Conservation (phyloP, 148 eudicot genomes). For the Euryodendron excelsum region DNA sequence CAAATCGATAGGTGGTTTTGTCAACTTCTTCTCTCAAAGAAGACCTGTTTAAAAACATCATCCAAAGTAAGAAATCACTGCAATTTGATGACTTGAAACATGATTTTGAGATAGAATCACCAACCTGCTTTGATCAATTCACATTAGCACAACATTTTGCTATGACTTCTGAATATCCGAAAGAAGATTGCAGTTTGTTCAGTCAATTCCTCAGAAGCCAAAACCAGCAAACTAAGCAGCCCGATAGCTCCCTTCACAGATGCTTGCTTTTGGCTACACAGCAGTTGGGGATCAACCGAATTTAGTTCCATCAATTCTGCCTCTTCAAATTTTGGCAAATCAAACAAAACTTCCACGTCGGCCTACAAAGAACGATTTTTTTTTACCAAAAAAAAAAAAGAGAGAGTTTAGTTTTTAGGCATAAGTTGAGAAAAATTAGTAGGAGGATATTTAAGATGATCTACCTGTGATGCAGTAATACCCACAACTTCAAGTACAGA, state of each 20-base stretch:
- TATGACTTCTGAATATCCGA: constrained; percentile 25
- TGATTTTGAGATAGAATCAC: background rate
- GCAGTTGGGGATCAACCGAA: constrained; percentile 23
- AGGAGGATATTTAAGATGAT: background rate
- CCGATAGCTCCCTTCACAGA: constrained; percentile 18
- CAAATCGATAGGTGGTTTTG: constrained; percentile 27
- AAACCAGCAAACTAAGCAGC: constrained; percentile 30
- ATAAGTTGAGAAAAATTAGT: background rate
- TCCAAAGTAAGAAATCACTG: background rate
- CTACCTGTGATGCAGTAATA: constrained; percentile 28
- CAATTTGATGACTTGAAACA: background rate
- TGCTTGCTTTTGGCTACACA: constrained; percentile 20
- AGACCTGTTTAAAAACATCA: background rate
- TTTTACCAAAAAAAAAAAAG: no score
- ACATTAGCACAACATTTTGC: constrained; percentile 24
- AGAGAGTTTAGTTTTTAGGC: background rate
- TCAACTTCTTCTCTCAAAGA: constrained; percentile 17
- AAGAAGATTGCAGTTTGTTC: constrained; percentile 37
- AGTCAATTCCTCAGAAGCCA: constrained; percentile 24
- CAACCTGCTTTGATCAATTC: constrained; percentile 34
- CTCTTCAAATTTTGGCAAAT: constrained; percentile 17
- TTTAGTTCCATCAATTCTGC: constrained; percentile 18
- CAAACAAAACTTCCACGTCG: constrained; percentile 26
- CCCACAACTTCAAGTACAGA: constrained; percentile 21
- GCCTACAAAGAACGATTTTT: constrained; percentile 11